Evolutionary conservation across 768 basidiomycete species (phyloP), one percentile per base, ranked within the genome.

Genomic region (Mycena haematopus): DNA sequence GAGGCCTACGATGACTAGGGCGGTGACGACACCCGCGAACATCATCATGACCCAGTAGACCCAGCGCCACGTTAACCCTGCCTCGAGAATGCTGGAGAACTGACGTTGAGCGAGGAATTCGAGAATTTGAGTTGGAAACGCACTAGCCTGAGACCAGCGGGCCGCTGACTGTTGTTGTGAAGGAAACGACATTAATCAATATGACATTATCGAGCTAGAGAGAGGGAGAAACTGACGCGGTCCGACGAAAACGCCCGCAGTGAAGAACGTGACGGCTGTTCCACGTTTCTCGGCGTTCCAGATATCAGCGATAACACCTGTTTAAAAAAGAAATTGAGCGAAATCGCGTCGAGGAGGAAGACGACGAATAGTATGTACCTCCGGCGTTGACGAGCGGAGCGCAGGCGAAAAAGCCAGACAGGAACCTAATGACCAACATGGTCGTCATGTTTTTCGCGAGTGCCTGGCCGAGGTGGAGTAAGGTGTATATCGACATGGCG

Each of bases 31-130:
- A 0, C 81, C 84, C 0, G 86, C 83, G 61, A 87, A 85, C 15
- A 88, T 83, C 79, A 88, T 84, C 83, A 85, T 85, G 58, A 89
- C 80, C 85, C 87, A 89, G 76, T 85, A 90, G 1, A 89, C 78
- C 85, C 85, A 88, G 68, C 86, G 69, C 88, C 88, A 92, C 4
- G 78, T 80, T 13, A 81, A 71, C 19, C 67, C 49, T 62, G 77
- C 80, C 52, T 82, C 73, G 3, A 84, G 73, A 64, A 88, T 83
- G 62, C 52, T 53, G 19, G 19, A 15, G 8, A 1, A 17, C n/a
- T 2, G 19, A 8, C 8, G 9, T 50, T 29, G n/a, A 50, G 49
- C 29, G n/a, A 33, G 47, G 19, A 19, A 50, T 4, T 31, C 4
- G 6, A 7, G n/a, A 19, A 4, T 9, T 9, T 19, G 27, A n/a